Base-by-base conservation (phyloP, 495 filamentous ascomycete genomes). In the Trichoderma virens region DNA sequence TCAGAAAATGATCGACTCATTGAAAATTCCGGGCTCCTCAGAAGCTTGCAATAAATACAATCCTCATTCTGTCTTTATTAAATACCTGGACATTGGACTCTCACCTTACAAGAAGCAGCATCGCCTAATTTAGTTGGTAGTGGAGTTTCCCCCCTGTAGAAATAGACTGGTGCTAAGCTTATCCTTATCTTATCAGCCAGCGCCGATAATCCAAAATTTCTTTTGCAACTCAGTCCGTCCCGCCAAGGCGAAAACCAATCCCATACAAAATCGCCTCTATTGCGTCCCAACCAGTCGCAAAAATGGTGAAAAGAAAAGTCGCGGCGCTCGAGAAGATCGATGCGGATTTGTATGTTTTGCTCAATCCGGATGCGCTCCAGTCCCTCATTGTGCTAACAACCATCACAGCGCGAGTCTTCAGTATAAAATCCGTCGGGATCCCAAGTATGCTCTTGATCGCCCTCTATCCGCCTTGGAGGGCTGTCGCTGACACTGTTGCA, bases 301-400 rank as follows among this genome's bases (percentile, higher is more conserved):
- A 47, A 62, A 93, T 91, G 88, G 85, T 83, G 41, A 96, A 96
- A 73, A 83, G 91, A 75, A 93, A 93, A 78, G 79, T 96, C 43
- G 90, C 89, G 35, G 93, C 93, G 45, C 83, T 96, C 70, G 92
- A 97, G 78, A 97, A 97, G 82, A 86, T 95, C 68, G 93, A 97
- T 70, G 92, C 91, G 32, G 92, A 97, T 73, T 73, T 96, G 83
- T 89, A 65, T 69, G 84, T 76, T 45, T 39, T 45, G 45, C 38
- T 64, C 54, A 31, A 3, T 23, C 38, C 35, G 59, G 59, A 35
- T 62, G 2, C 39, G n/a, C 18, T 45, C 47, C 38, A 34, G 2
- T 31, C 25, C 3, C 25, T 45, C 51, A 67, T 70, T 14, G 64
- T 64, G 47, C 51, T 31, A 64, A 64, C 62, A 65, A 20, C 64